Evolutionary conservation across 1,139 yeast species (phyloP).

Genomic region (Geotrichum histeridarum): DNA sequence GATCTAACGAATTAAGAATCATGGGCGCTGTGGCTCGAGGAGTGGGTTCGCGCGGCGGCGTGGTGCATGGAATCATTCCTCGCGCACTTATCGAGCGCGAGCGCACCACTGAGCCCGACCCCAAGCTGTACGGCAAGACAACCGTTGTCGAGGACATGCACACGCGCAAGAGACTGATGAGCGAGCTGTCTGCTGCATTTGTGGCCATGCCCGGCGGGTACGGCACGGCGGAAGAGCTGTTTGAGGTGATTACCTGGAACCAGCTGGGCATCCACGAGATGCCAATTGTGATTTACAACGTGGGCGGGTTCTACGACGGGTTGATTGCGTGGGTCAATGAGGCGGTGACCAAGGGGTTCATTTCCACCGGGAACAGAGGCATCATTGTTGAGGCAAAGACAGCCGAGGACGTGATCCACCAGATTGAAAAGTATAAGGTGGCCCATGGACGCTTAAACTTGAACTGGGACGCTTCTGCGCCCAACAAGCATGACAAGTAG

Average conservation of each 20-base stretch:
- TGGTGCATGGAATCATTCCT: constrained; percentile 84
- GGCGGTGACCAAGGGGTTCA: constrained; percentile 55
- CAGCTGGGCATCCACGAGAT: constrained; percentile 80
- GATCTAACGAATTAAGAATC: constrained; percentile 42
- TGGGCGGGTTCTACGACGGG: constrained; percentile 74
- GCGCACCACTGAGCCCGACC: constrained; percentile 54
- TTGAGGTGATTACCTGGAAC: constrained; percentile 88
- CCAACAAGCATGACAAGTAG: background rate
- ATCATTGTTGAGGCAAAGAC: constrained; percentile 66
- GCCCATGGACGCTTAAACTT: constrained; percentile 74
- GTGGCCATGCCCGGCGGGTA: constrained; percentile 91
- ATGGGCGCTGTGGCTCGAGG: constrained; percentile 85
- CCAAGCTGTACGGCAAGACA: constrained; percentile 68
- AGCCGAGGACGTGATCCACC: constrained; percentile 46
- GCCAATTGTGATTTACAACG: constrained; percentile 73
- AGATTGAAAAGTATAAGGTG: constrained; percentile 55
- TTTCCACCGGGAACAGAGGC: constrained; percentile 59
- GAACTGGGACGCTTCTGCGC: constrained; percentile 53
- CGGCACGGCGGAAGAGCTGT: constrained; percentile 83
- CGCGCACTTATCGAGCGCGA: constrained; percentile 74
- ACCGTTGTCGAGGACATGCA: constrained; percentile 87
- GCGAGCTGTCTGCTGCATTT: constrained; percentile 78
- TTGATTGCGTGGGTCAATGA: constrained; percentile 46
- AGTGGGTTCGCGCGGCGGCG: constrained; percentile 60
- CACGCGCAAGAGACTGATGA: constrained; percentile 82